phyloP scores from a whole-genome alignment of 192 early-diverging fungal genomes.

The Jimgerdemannia lactiflua region DNA sequence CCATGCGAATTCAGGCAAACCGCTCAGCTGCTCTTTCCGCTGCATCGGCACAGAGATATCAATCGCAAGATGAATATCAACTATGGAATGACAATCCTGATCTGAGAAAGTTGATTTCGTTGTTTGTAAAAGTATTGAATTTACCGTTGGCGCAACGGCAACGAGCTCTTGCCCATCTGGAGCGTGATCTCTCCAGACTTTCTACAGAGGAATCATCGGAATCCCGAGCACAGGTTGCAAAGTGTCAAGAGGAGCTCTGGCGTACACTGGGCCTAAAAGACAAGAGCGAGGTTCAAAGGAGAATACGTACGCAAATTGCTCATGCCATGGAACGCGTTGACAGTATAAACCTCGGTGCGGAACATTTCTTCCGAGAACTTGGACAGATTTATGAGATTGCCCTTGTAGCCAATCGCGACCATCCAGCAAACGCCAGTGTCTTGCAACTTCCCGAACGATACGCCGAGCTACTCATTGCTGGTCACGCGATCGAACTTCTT shows the following conservation, averaged over 20 bases:
- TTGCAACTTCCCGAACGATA: conserved; percentile 8
- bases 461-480: conserved; percentile 11
- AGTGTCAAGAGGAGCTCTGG: conserved; percentile 4
- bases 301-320: conserved; percentile 7
- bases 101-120: background rate
- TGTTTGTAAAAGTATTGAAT: conserved; percentile 1
- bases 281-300: background rate
- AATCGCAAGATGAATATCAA: background rate
- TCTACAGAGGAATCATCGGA: conserved; percentile 4
- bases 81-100: conserved; percentile 3
- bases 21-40: background rate
- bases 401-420: background rate
- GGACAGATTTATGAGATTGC: conserved; percentile 11
- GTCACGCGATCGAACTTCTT: conserved; percentile 18
- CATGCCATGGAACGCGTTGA: conserved; percentile 3
- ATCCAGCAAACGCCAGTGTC: background rate
- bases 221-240: background rate
- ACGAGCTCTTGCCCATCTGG: conserved; percentile 17
- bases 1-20: conserved; percentile 11
- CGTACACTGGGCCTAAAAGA: conserved; percentile 4
- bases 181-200: conserved; percentile 12
- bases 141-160: conserved; percentile 13
- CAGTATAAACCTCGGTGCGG: conserved; percentile 14
- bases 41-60: background rate
- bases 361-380: conserved; percentile 17